Conservation (phyloP, 345 rosid genomes). For the Passiflora organensis region DNA sequence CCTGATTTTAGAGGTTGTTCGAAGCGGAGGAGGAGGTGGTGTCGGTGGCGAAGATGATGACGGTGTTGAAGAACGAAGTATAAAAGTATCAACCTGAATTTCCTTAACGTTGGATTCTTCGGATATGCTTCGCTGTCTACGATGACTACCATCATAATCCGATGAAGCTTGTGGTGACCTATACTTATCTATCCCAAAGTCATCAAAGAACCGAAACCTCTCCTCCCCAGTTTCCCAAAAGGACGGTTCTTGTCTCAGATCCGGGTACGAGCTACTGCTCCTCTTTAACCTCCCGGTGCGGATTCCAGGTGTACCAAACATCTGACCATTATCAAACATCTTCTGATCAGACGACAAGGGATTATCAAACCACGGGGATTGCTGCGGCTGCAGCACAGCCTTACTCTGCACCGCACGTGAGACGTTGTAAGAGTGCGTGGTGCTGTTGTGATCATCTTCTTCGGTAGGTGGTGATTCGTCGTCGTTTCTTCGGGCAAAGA, state of each 20-base stretch:
- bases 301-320: constrained; percentile 16
- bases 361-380: constrained; percentile 44
- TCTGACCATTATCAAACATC: constrained; percentile 25
- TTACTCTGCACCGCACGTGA: not conserved
- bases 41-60: constrained; percentile 23
- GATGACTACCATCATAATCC: constrained; percentile 6
- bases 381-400: not conserved
- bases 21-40: constrained; percentile 38
- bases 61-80: constrained; percentile 30
- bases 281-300: constrained; percentile 49
- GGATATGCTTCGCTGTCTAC: constrained; percentile 22
- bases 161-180: constrained; percentile 15
- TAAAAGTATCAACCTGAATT: constrained; percentile 53
- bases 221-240: constrained; percentile 38
- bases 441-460: not conserved
- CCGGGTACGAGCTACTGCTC: constrained; percentile 74
- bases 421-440: not conserved
- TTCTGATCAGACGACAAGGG: constrained; percentile 22
- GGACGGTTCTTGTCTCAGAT: constrained; percentile 44
- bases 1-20: constrained; percentile 14
- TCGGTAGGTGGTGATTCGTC: constrained; percentile 28
- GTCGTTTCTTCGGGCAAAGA: constrained; percentile 53
- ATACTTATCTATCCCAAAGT: constrained; percentile 48
- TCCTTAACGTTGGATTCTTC: constrained; percentile 48
- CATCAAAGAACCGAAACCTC: constrained; percentile 60